phyloP scores from a whole-genome alignment of 2,329 filamentous ascomycete genomes.

The Leptosphaerulina australis region DNA sequence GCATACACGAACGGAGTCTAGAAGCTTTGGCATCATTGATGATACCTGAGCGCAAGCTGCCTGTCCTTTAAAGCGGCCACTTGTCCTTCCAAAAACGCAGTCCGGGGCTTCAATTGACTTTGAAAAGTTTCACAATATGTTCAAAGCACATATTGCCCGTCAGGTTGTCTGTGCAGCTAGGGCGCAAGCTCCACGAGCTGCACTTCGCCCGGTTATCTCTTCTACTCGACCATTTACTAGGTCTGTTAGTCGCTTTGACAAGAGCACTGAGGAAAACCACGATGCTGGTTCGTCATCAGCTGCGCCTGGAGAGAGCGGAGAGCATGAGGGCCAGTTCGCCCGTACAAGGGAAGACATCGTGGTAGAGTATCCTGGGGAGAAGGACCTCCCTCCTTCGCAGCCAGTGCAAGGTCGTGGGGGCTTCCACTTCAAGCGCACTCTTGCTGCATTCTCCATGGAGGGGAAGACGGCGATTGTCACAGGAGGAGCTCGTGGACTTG shows the following conservation, averaged over 20 bases:
- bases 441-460: slow-evolving; percentile 85
- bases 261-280: slow-evolving; percentile 32
- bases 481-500: slow-evolving; percentile 85
- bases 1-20: slow-evolving; percentile 15
- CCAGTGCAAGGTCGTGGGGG: slow-evolving; percentile 79
- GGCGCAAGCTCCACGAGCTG: slow-evolving; percentile 37
- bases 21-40: slow-evolving; percentile 14
- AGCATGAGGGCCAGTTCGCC: slow-evolving; percentile 71
- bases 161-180: slow-evolving; percentile 37
- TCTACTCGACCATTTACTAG: slow-evolving; percentile 38
- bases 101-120: neutral
- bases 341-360: slow-evolving; percentile 80
- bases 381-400: slow-evolving; percentile 71
- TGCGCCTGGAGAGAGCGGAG: slow-evolving; percentile 50
- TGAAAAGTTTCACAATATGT: slow-evolving; percentile 32
- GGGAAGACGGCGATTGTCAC: slow-evolving; percentile 84
- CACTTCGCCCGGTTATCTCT: slow-evolving; percentile 26
- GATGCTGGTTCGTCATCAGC: slow-evolving; percentile 47
- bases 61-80: slow-evolving; percentile 15
- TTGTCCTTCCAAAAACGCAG: neutral
- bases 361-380: slow-evolving; percentile 77
- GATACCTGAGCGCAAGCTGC: slow-evolving; percentile 20
- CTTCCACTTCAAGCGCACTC: slow-evolving; percentile 81
- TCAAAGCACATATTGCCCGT: slow-evolving; percentile 42
- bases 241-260: slow-evolving; percentile 39